These are phyloP conservation scores for Raphanus hybrid DNA, from an alignment of 441 rosid genomes.

Conservation along the genomic window DNA sequence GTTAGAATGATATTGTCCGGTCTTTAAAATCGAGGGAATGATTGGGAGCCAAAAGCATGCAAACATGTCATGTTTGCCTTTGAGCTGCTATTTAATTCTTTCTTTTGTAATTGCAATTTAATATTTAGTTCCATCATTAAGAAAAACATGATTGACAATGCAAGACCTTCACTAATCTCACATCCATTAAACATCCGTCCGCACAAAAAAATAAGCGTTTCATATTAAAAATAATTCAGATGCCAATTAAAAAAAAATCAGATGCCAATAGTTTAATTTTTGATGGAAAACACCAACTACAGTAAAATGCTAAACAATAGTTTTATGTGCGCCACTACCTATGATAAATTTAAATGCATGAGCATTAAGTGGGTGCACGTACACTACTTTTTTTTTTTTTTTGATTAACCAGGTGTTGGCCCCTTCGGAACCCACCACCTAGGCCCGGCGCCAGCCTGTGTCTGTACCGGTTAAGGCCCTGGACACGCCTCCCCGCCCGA, in stretches of 20 bases:
- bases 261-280: not conserved
- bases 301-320: not conserved
- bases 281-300: not conserved
- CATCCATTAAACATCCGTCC: not conserved
- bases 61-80: constrained; percentile 29
- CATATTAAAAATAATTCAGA: not conserved
- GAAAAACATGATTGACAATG: constrained; percentile 8
- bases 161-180: not conserved
- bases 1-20: constrained; percentile 35
- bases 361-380: not conserved
- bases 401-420: too few species aligned
- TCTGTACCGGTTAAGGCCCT: too few species aligned
- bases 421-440: too few species aligned
- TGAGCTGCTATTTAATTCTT: not conserved
- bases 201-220: not conserved
- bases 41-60: constrained; percentile 40
- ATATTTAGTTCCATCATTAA: constrained; percentile 8
- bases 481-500: too few species aligned
- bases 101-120: not conserved
- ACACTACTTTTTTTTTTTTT: too few species aligned
- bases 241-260: not conserved
- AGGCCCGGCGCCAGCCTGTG: too few species aligned
- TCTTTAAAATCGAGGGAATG: constrained; percentile 36
- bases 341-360: not conserved
- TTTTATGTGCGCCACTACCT: not conserved